These are phyloP conservation scores for Saccharomycopsis guyanensis DNA, from an alignment of 805 yeast species.

Conservation along the genomic window DNA sequence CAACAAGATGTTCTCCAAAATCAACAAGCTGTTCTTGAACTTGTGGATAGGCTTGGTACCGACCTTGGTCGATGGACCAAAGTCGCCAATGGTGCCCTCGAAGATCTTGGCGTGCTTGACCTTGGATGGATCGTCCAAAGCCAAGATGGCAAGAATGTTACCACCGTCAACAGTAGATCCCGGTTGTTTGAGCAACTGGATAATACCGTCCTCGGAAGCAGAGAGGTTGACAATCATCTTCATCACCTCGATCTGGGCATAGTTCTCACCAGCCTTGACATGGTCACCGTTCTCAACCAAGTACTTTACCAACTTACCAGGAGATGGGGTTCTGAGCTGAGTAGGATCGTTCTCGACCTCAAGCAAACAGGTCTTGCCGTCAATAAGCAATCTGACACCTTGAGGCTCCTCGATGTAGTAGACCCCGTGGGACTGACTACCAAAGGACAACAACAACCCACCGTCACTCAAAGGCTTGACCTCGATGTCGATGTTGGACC, in stretches of 20 bases:
- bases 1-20: conserved; percentile 69
- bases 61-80: conserved; percentile 73
- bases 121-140: conserved; percentile 93
- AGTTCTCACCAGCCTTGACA: conserved; percentile 82
- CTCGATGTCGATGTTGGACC: conserved; percentile 82
- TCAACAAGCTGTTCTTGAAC: conserved; percentile 48
- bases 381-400: conserved; percentile 91
- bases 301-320: conserved; percentile 93
- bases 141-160: conserved; percentile 89
- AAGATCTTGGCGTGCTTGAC: conserved; percentile 95
- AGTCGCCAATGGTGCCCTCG: conserved; percentile 86
- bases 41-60: conserved; percentile 82
- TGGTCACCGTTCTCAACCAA: conserved; percentile 95
- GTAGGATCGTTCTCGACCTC: conserved; percentile 98
- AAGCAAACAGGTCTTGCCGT: conserved; percentile 86
- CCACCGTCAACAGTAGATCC: conserved; percentile 97
- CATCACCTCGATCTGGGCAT: conserved; percentile 99
- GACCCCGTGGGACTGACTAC: conserved; percentile 89
- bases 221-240: conserved; percentile 98
- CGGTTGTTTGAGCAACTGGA: conserved; percentile 92
- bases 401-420: conserved; percentile 98
- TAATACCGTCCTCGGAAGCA: conserved; percentile 88
- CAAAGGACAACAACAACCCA: conserved; percentile 79
- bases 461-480: conserved; percentile 91
- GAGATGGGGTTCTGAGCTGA: conserved; percentile 96